Conservation (phyloP, 164 flowering plant genomes). For the Macadamia tetraphylla region DNA sequence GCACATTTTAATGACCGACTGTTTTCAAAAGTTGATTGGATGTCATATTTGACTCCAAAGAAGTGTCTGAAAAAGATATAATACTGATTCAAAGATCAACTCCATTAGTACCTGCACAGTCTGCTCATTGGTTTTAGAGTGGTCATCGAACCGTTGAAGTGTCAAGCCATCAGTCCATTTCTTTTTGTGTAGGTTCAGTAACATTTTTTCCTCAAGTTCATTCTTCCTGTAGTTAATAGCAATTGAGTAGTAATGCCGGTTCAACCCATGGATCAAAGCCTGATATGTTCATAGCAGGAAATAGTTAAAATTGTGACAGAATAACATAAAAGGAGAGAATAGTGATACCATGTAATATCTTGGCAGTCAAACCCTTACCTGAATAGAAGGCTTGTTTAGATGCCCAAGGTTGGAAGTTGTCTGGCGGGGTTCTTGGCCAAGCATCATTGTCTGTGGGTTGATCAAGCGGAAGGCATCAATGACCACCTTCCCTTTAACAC, state of each 20-base stretch:
- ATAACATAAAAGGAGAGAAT: not conserved
- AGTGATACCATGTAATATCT: too few relatives aligned
- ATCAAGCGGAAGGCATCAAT: conserved; percentile 94
- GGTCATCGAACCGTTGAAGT: conserved; percentile 22
- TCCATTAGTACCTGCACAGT: conserved; percentile 55
- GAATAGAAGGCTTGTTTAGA: conserved; percentile 37
- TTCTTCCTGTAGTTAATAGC: conserved; percentile 96
- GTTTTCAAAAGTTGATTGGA: too few relatives aligned
- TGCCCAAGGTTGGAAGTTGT: conserved; percentile 83
- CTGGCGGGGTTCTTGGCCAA: conserved; percentile 96
- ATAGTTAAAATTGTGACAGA: not conserved
- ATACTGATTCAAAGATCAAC: not conserved
- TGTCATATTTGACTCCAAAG: too few relatives aligned
- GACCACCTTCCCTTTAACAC: conserved; percentile 96
- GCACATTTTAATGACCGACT: too few relatives aligned
- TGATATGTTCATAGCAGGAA: conserved; percentile 17
- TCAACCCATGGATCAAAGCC: conserved; percentile 94
- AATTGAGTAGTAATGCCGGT: conserved; percentile 92
- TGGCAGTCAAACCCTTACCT: conserved; percentile 14
- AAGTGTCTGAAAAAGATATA: too few relatives aligned
- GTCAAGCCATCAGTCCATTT: conserved; percentile 93
- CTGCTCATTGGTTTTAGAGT: conserved; percentile 33
- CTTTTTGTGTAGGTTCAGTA: conserved; percentile 87
- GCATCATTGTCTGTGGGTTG: conserved; percentile 90
- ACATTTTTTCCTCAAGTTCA: conserved; percentile 54